Percentiles rank a stretch among this genome's conserved stretches.
These are phyloP conservation scores for slime mould (Dictyostelium discoideum) DNA, from an alignment of 78 protist species.

Conservation along the genomic window DNA sequence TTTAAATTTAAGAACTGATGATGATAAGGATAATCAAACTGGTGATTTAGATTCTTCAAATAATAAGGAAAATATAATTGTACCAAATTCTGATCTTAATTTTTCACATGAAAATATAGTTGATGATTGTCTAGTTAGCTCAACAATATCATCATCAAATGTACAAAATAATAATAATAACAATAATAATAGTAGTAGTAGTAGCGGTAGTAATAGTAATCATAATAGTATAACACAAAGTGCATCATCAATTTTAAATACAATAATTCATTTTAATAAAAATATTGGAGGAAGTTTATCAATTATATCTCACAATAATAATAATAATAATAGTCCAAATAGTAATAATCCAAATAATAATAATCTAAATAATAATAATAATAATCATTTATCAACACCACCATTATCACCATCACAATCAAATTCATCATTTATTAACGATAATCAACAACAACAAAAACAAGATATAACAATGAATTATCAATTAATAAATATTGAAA, in stretches of 20 bases:
- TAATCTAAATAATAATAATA: background rate
- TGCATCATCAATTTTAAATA: background rate
- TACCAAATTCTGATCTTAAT: background rate
- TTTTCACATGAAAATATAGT: background rate
- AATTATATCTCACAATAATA: background rate
- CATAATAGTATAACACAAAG: background rate
- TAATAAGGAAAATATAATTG: background rate
- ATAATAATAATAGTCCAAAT: background rate
- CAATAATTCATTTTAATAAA: background rate
- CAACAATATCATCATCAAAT: background rate
- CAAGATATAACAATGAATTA: background rate
- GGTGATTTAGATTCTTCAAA: background rate
- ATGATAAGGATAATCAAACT: background rate
- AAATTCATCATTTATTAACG: background rate
- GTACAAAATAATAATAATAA: background rate
- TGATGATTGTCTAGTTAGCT: background rate
- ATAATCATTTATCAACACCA: background rate
- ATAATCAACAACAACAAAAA: background rate
- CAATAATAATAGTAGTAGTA: background rate
- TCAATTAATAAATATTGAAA: conserved; percentile 15
- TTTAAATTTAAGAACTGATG: background rate
- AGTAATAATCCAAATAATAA: background rate
- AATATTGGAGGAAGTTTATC: background rate
- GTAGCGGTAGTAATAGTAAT: background rate
- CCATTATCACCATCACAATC: conserved; percentile 6